Evolutionary conservation across 2,329 filamentous ascomycete genomes (phyloP), one percentile per base, ranked within the genome.

Genomic region (Beauveria scarabaeidicola): DNA sequence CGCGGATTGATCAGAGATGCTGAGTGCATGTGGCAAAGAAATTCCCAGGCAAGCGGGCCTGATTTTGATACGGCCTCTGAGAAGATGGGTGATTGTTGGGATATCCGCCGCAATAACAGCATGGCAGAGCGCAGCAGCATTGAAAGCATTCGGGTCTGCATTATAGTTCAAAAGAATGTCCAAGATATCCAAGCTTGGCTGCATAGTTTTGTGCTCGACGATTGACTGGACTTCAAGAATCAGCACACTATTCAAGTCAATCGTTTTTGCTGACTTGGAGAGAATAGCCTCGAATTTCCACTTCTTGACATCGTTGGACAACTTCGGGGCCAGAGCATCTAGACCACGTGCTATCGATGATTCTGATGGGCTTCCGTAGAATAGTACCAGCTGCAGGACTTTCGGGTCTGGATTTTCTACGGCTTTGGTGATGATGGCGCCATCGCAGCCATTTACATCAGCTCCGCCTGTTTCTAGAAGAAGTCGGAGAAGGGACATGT

Each of bases 81-180:
- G 74, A 3, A 86, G 66, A 23, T 81, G 66, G 46, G 83, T 79
- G 10, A 77, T 74, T 8, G 84, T 68, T 5, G 72, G 72, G 0
- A 71, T 68, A 48, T 78, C 73, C 15, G 76, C 75, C 1, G 74
- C 75, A 19, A 74, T 74, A 2, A 85, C 75, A 5, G 81, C 80
- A 57, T 73, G 72, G 56, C 79, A 78, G 0, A 86, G 68, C 0
- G 81, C 76, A 1, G 77, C 75, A 0, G 76, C 81, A 27, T 81
- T 77, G 60, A 77, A 74, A 1, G 75, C 72, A 62, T 85, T 83
- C n/a, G 82, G 72, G 51, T 84, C 77, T 2, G 82, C 82, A 1
- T 81, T 80, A 1, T 76, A 73, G 1, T 74, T 72, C 1, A 86
- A 66, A 0, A 85, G 73, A 1, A 74, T 69, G 58, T 75, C 74